phyloP scores from a whole-genome alignment of 768 basidiomycete genomes.

The Chalciporus sphaerocephalus region DNA sequence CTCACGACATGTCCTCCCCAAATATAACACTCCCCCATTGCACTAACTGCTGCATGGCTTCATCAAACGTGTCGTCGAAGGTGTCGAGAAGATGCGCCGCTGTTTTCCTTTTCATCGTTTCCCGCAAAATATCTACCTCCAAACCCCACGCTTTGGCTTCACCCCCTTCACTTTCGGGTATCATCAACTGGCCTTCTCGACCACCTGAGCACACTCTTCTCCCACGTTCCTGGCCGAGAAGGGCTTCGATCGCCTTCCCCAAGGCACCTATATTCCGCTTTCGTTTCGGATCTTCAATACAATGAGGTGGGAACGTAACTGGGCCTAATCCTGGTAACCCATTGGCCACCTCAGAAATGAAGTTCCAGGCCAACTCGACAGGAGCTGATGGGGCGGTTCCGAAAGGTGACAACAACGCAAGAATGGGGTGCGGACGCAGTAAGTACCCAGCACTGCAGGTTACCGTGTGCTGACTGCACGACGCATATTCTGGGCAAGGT shows the following conservation, averaged over 20 bases:
- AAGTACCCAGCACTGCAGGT: constrained; percentile 67
- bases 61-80: constrained; percentile 72
- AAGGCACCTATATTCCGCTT: constrained; percentile 69
- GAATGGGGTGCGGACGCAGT: constrained; percentile 56
- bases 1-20: constrained; percentile 62
- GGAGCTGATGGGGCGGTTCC: constrained; percentile 36
- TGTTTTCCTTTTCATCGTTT: constrained; percentile 53
- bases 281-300: constrained; percentile 72
- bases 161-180: constrained; percentile 49
- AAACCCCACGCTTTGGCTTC: constrained; percentile 78
- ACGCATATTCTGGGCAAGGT: constrained; percentile 66
- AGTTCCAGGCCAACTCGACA: constrained; percentile 42
- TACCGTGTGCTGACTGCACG: constrained; percentile 53
- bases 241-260: constrained; percentile 65
- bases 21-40: constrained; percentile 71
- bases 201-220: constrained; percentile 59
- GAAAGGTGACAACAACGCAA: constrained; percentile 42
- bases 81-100: constrained; percentile 49
- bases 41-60: constrained; percentile 72
- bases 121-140: constrained; percentile 53
- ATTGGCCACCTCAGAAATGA: constrained; percentile 47
- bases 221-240: constrained; percentile 61
- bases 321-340: constrained; percentile 77
- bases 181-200: constrained; percentile 19
- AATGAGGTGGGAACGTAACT: constrained; percentile 70